phyloP scores from a whole-genome alignment of 768 basidiomycete species.

The Panaeolus cyanescens region DNA sequence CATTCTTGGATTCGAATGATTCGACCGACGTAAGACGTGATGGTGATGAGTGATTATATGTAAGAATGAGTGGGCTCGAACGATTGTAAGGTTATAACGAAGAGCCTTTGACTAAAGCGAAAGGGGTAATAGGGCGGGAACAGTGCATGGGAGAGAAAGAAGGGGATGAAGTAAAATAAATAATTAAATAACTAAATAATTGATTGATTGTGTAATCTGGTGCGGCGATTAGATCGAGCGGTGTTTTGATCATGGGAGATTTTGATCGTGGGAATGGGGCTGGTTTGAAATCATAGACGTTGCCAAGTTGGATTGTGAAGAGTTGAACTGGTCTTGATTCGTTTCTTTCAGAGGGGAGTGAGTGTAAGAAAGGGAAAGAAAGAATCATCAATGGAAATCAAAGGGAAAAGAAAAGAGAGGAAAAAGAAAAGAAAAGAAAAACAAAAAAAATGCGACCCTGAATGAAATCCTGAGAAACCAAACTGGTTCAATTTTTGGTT shows the following conservation, averaged over 20 bases:
- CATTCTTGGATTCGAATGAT: not conserved
- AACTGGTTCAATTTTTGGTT: slow-evolving; percentile 5
- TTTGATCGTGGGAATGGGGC: not conserved
- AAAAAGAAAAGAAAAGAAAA: not conserved
- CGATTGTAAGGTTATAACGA: not conserved
- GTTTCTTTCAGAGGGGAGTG: not conserved
- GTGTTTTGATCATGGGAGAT: not conserved
- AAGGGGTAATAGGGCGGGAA: not conserved
- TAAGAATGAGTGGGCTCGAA: not conserved
- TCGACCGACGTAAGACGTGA: not conserved
- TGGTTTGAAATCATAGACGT: slow-evolving; percentile 1
- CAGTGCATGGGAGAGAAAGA: not conserved
- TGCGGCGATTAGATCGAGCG: slow-evolving; percentile 8
- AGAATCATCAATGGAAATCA: not conserved
- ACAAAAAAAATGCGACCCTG: not conserved
- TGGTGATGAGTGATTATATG: not conserved
- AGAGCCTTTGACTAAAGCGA: not conserved
- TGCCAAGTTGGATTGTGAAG: not conserved
- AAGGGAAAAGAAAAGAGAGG: not conserved
- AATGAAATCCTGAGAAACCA: slow-evolving; percentile 1
- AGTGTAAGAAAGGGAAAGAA: not conserved
- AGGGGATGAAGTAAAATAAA: not conserved
- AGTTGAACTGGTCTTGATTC: not conserved
- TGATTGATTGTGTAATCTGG: not conserved
- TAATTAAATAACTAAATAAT: not conserved